These are phyloP conservation scores for Rhizomucor pusillus DNA, from an alignment of 371 early-diverging fungal genomes.

Conservation along the genomic window DNA sequence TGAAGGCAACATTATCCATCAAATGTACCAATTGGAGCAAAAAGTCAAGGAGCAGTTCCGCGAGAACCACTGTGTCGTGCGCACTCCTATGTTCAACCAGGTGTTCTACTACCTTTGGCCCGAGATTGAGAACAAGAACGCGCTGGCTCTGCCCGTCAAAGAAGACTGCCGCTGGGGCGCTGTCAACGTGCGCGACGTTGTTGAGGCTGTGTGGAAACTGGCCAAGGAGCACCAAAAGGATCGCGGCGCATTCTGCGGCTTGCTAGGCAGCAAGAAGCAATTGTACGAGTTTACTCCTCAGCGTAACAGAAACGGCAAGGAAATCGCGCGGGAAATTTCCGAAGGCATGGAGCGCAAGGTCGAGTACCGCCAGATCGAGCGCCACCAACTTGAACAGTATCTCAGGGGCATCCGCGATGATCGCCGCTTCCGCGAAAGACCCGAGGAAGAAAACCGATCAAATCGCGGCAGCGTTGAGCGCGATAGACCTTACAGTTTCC, in stretches of 20 bases:
- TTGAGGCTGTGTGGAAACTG: slow-evolving; percentile 28
- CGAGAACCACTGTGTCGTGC: slow-evolving; percentile 9
- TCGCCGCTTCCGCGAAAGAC: slow-evolving; percentile 25
- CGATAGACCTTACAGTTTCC: slow-evolving; percentile 21
- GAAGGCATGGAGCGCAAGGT: slow-evolving; percentile 21
- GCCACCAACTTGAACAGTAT: slow-evolving; percentile 18
- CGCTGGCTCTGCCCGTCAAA: slow-evolving; percentile 23
- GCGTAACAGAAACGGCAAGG: slow-evolving; percentile 9
- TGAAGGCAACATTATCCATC: slow-evolving; percentile 17
- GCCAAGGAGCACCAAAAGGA: slow-evolving; percentile 13
- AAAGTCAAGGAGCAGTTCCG: slow-evolving; percentile 20
- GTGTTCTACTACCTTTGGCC: slow-evolving; percentile 35
- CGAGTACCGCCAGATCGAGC: slow-evolving; percentile 14
- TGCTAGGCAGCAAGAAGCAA: slow-evolving; percentile 13
- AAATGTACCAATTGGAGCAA: slow-evolving; percentile 26
- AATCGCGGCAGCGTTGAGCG: background rate
- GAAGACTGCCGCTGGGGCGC: slow-evolving; percentile 26
- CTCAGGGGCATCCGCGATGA: slow-evolving; percentile 27
- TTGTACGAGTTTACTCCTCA: slow-evolving; percentile 24
- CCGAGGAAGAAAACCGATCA: slow-evolving; percentile 3
- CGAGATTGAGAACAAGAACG: slow-evolving; percentile 24
- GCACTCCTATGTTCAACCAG: slow-evolving; percentile 25
- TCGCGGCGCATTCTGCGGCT: background rate
- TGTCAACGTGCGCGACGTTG: slow-evolving; percentile 30
- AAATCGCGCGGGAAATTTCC: slow-evolving; percentile 26